Evolutionary conservation across 2,329 filamentous ascomycete genomes (phyloP), one percentile per base, ranked within the genome.

Genomic region (Stemphylium beticola): DNA sequence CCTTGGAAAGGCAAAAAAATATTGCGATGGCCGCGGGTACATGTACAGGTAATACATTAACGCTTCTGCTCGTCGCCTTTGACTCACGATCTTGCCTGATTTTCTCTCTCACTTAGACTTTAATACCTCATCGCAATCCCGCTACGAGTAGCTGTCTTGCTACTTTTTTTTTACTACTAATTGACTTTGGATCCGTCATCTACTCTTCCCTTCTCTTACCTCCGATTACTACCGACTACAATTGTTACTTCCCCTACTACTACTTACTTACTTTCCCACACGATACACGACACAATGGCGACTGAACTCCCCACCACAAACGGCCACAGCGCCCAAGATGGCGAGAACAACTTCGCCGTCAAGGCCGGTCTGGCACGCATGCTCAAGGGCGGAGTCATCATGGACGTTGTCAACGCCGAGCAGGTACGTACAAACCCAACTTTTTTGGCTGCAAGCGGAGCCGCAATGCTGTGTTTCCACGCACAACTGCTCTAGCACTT

Each of bases 331-430:
- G 66, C 77, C 43, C 75, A 77, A 62, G 80, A 81, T 62, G 74
- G 74, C 57, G 75, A 78, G 64, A 77, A 78, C 65, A 83, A 86
- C 77, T 96, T 97, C 78, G 88, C 88, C 65, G 88, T 97, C 84
- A 99, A 99, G 85, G 90, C 92, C 49, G 95, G 93, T 55, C 83
- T 99, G 62, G 95, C 95, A 20, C 90, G 96, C 78, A 99, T 99
- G 95, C 83, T 98, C 79, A 97, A 98, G 84, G 95, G 95, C 75
- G 95, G 95, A 71, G 95, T 99, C 64, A 99, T 99, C 79, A 99
- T 99, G 95, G 95, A 99, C 78, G 95, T 98, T 54, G 92, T 96
- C 61, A 91, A 93, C 76, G 91, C 92, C 22, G 90, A 91, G 73
- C 93, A 91, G 81, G 87, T 87, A 75, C 52, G 68, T 60, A 32